These are phyloP conservation scores for Tylopilus rubrobrunneus DNA, from an alignment of 768 basidiomycete species.

Conservation along the genomic window DNA sequence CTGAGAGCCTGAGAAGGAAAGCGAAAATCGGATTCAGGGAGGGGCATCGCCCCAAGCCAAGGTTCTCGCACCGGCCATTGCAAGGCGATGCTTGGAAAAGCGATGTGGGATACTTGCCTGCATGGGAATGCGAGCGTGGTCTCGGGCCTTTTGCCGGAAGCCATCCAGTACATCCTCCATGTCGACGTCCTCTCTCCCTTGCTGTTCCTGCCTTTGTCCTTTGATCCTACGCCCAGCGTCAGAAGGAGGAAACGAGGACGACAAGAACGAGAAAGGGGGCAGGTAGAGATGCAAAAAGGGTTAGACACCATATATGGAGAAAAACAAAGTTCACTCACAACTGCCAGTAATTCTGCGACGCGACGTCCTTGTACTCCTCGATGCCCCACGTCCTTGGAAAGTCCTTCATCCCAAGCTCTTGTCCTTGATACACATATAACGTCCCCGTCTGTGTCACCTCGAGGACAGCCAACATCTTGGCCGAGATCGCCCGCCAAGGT, in stretches of 20 bases:
- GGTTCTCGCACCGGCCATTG: background rate
- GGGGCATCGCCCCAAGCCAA: background rate
- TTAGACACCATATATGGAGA: background rate
- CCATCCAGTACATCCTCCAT: constrained; percentile 59
- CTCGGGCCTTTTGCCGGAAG: constrained; percentile 61
- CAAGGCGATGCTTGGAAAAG: background rate
- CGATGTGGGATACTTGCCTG: constrained; percentile 41
- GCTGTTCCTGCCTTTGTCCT: constrained; percentile 31
- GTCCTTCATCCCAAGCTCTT: constrained; percentile 68
- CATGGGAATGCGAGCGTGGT: constrained; percentile 69
- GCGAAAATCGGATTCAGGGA: background rate
- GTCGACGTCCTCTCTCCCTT: constrained; percentile 42
- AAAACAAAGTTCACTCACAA: constrained; percentile 33
- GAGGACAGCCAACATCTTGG: constrained; percentile 62
- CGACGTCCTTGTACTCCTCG: constrained; percentile 71
- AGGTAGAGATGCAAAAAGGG: background rate
- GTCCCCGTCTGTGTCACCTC: constrained; percentile 63
- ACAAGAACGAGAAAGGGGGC: background rate
- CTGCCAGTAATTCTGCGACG: constrained; percentile 56
- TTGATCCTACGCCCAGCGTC: constrained; percentile 32
- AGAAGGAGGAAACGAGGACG: background rate
- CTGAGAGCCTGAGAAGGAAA: background rate
- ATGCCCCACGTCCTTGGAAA: constrained; percentile 61
- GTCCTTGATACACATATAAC: constrained; percentile 70
- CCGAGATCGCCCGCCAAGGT: constrained; percentile 53